Evolutionary conservation across 371 early-diverging fungal genomes (phyloP), one percentile per base, ranked within the genome.

Genomic region (Mortierella sp.): DNA sequence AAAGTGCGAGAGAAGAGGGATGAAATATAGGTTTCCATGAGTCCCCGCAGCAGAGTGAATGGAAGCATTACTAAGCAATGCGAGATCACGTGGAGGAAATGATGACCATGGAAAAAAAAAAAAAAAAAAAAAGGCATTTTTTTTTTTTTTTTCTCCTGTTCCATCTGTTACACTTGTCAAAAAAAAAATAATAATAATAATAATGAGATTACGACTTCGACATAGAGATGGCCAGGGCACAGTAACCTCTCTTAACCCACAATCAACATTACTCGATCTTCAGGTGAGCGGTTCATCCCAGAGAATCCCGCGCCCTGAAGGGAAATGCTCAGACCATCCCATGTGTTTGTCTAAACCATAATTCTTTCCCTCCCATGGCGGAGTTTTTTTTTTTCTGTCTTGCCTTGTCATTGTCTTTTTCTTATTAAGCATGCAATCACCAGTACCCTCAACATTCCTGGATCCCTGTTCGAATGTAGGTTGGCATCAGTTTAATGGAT

Each of bases 141-240:
- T 19, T 7, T 6, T 46, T 46, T 56, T 56, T 23, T 51, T 56
- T 46, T 30, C 28, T 43, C 18, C 50, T 28, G 19, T 23, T 50
- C 23, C 71, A 46, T 69, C 68, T 47, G 74, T 72, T n/a, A n/a
- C n/a, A n/a, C n/a, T n/a, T n/a, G n/a, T n/a, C n/a, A n/a, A n/a
- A n/a, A n/a, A n/a, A n/a, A n/a, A n/a, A n/a, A n/a, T n/a, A n/a
- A n/a, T n/a, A n/a, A n/a, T n/a, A n/a, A n/a, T n/a, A n/a, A 43
- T 64, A 45, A 82, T 86, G 86, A 84, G 84, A 74, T 72, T 86
- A 65, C 84, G 86, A 53, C 72, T 84, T 64, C 67, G 84, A 56
- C 86, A 86, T 74, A 80, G 75, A 50, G 71, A 80, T 12, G 86
- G 86, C 16, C 72, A 72, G 18, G 64, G 74, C 3, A 86, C 83